phyloP scores from a whole-genome alignment of 129 eudicot genomes.

The Helichrysum umbraculigerum region DNA sequence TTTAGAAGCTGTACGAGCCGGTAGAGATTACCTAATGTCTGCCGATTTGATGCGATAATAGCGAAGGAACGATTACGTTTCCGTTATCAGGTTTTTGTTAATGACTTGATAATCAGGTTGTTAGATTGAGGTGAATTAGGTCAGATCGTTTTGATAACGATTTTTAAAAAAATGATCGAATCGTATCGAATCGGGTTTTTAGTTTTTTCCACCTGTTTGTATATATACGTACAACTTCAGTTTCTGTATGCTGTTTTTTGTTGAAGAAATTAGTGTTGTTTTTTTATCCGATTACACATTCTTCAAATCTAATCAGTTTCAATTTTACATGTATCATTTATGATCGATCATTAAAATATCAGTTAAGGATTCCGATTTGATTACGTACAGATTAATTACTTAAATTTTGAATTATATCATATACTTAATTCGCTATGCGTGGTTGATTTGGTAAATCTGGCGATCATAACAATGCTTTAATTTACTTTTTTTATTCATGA shows the following conservation, averaged over 20 bases:
- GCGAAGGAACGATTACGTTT: background rate
- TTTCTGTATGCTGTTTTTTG: too few relatives aligned
- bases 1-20: slow-evolving; percentile 59
- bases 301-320: background rate
- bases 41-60: slow-evolving; percentile 22
- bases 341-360: too few relatives aligned
- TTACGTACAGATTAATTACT: too few relatives aligned
- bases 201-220: slow-evolving; percentile 25
- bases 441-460: background rate
- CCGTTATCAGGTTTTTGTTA: background rate
- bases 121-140: background rate
- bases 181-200: slow-evolving; percentile 20
- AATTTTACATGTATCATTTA: background rate
- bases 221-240: slow-evolving; percentile 13
- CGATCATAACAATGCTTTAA: slow-evolving; percentile 15
- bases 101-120: slow-evolving; percentile 18
- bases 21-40: slow-evolving; percentile 29
- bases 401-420: too few relatives aligned
- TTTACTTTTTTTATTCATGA: background rate
- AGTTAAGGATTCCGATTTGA: too few relatives aligned
- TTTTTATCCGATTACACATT: background rate
- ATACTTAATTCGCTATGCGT: too few relatives aligned
- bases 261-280: background rate
- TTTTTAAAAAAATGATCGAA: slow-evolving; percentile 21
- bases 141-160: slow-evolving; percentile 30